Evolutionary conservation across 768 basidiomycete genomes (phyloP).

Genomic region (Gautieria morchelliformis): DNA sequence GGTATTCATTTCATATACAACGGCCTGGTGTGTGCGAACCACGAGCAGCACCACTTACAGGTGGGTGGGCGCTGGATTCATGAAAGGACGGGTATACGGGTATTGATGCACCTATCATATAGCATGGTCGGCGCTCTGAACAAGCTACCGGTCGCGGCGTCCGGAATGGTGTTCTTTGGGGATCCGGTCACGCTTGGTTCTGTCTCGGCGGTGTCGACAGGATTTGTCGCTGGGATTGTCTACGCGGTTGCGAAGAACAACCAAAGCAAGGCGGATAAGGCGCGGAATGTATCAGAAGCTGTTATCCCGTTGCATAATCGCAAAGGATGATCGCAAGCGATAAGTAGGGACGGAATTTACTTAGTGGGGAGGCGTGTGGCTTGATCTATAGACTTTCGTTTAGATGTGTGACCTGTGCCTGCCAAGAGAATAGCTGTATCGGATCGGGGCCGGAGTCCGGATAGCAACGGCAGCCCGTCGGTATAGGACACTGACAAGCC

Average conservation of each 20-base stretch:
- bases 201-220: constrained; percentile 76
- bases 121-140: constrained; percentile 97
- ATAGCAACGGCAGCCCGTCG: background rate
- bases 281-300: constrained; percentile 33
- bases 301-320: constrained; percentile 48
- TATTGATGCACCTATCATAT: background rate
- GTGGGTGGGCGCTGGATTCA: constrained; percentile 25
- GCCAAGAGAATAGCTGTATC: background rate
- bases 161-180: constrained; percentile 97
- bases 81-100: too few relatives aligned
- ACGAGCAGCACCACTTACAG: constrained; percentile 99
- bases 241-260: constrained; percentile 94
- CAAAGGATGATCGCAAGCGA: constrained; percentile 6
- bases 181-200: constrained; percentile 83
- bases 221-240: constrained; percentile 85
- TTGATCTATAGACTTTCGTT: background rate
- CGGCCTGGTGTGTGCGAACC: constrained; percentile 95
- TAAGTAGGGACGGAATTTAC: background rate
- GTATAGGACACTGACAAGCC: background rate
- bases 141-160: constrained; percentile 95
- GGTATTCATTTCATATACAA: constrained; percentile 95
- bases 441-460: constrained; percentile 1
- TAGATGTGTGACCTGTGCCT: background rate
- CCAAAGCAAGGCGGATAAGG: constrained; percentile 69
- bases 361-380: background rate